Conservation (phyloP, 139 green algal genomes). For the Picochlorum sp. region DNA sequence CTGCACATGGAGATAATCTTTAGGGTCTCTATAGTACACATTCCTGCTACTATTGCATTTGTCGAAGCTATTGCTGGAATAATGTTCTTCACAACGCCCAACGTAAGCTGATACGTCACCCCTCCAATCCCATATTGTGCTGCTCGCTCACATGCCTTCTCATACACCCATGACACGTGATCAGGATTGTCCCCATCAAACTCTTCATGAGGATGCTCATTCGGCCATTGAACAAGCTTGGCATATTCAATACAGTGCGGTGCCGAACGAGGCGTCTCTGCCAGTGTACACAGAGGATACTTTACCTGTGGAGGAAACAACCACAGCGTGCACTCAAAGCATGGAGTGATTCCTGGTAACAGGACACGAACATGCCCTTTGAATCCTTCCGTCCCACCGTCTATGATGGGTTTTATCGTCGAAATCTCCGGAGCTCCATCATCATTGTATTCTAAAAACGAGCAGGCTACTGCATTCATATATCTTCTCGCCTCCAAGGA, state of each 20-base stretch:
- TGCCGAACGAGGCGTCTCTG: constrained; percentile 79
- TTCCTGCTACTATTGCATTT: constrained; percentile 91
- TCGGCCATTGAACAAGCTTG: constrained; percentile 89
- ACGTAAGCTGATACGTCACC: constrained; percentile 76
- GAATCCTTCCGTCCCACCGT: constrained; percentile 98
- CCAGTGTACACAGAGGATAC: constrained; percentile 96
- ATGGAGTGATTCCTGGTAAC: constrained; percentile 89
- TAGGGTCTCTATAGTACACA: constrained; percentile 87
- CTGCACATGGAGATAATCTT: constrained; percentile 90
- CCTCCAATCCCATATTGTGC: constrained; percentile 85
- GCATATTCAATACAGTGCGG: constrained; percentile 99
- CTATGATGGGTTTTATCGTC: constrained; percentile 93
- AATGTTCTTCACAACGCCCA: constrained; percentile 99
- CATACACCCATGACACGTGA: constrained; percentile 95
- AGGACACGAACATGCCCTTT: constrained; percentile 97
- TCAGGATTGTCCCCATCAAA: constrained; percentile 93
- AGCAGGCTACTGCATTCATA: constrained; percentile 97
- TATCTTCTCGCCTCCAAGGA: constrained; percentile 91
- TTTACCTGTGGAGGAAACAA: constrained; percentile 96
- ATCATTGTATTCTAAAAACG: constrained; percentile 84
- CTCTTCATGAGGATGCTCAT: constrained; percentile 60
- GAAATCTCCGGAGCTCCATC: constrained; percentile 63
- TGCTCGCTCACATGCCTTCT: constrained; percentile 63
- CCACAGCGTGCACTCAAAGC: constrained; percentile 99
- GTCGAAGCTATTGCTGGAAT: constrained; percentile 98